A percentile compares a stretch with the other conserved stretches of the same genome.
These are phyloP conservation scores for Dacryopinax primogenitus DNA, from an alignment of 768 basidiomycete genomes.

Conservation along the genomic window DNA sequence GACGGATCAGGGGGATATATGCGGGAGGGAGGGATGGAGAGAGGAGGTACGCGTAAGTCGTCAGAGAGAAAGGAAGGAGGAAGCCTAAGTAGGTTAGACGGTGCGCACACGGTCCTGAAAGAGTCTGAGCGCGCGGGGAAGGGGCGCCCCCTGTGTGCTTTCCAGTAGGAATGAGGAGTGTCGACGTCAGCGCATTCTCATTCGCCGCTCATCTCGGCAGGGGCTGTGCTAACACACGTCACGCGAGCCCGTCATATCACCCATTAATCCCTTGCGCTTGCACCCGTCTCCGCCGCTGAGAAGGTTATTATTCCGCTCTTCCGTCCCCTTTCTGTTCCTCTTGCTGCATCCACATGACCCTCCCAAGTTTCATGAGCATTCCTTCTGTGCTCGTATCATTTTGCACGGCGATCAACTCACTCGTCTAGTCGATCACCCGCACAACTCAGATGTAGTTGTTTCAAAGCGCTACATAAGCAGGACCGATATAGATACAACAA, in stretches of 20 bases:
- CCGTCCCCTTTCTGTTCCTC: neutral
- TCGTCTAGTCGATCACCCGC: no score
- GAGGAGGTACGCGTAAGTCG: neutral
- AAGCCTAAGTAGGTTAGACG: no score
- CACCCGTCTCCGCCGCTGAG: neutral
- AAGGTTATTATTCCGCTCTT: neutral
- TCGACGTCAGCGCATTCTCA: slow-evolving; percentile 4
- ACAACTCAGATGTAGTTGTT: neutral
- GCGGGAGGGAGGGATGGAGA: neutral
- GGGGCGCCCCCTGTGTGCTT: neutral
- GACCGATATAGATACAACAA: neutral
- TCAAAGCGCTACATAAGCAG: neutral
- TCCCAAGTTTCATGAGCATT: neutral
- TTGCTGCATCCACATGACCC: neutral
- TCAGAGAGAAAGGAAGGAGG: neutral
- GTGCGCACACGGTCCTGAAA: neutral
- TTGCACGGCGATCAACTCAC: neutral
- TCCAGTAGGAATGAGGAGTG: no score
- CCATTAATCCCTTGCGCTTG: neutral
- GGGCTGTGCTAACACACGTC: slow-evolving; percentile 3
- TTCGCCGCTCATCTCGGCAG: neutral
- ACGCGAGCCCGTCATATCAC: neutral
- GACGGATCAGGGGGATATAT: neutral
- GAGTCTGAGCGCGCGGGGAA: neutral
- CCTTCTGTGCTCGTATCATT: neutral